phyloP scores from a whole-genome alignment of 208 protist species.

The Leptomonas seymouri region DNA sequence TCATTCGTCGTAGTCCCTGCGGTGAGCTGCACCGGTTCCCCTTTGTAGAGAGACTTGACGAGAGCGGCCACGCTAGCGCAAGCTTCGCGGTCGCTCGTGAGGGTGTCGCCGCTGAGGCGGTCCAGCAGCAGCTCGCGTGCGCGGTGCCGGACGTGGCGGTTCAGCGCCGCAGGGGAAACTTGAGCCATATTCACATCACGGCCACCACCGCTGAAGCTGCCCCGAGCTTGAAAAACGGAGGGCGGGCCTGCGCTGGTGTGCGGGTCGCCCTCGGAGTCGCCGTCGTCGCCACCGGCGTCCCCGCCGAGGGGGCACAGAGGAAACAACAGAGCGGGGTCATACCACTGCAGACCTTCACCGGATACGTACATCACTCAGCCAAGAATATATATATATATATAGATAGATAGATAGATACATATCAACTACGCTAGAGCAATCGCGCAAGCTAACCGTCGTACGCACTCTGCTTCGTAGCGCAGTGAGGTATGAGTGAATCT shows the following conservation, averaged over 20 bases:
- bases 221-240: not conserved
- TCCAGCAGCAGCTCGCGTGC: slow-evolving; percentile 15
- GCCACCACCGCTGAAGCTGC: not conserved
- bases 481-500: too few species aligned
- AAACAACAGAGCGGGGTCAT: slow-evolving; percentile 44
- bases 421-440: too few species aligned
- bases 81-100: slow-evolving; percentile 18
- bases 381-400: too few species aligned
- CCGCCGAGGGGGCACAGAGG: slow-evolving; percentile 22
- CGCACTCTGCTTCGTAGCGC: too few species aligned
- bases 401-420: too few species aligned
- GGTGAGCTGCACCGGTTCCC: not conserved
- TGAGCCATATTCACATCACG: not conserved
- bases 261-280: not conserved
- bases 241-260: not conserved
- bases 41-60: slow-evolving; percentile 13
- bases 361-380: slow-evolving; percentile 40
- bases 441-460: too few species aligned
- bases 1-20: not conserved
- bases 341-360: slow-evolving; percentile 45
- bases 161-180: not conserved
- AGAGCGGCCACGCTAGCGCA: slow-evolving; percentile 9
- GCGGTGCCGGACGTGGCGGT: slow-evolving; percentile 5
- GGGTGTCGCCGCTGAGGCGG: slow-evolving; percentile 18
- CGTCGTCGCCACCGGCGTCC: slow-evolving; percentile 20